Evolutionary conservation across 1,284 basidiomycete species (phyloP).

Genomic region (Vanrija pseudolonga): DNA sequence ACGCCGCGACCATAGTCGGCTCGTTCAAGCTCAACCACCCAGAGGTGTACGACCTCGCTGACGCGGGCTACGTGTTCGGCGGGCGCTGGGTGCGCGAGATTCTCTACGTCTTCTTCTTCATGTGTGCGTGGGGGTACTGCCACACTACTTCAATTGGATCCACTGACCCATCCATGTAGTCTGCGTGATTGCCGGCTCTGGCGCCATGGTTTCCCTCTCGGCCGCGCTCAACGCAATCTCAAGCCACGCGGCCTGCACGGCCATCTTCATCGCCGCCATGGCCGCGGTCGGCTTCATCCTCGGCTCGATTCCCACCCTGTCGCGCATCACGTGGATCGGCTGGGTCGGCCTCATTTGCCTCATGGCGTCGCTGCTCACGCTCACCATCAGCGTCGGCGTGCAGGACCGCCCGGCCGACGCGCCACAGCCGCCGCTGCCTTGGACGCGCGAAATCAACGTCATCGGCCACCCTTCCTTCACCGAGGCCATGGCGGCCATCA

Average conservation of each 20-base stretch:
- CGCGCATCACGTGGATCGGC: background rate
- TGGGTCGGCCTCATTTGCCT: background rate
- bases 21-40: slow-evolving; percentile 18
- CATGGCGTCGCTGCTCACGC: background rate
- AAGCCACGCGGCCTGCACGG: background rate
- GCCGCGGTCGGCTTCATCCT: background rate
- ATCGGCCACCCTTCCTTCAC: slow-evolving; percentile 25
- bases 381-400: background rate
- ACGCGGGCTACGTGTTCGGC: slow-evolving; percentile 16
- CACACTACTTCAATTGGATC: background rate
- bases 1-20: slow-evolving; percentile 5
- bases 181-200: background rate
- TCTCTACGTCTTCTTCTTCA: background rate
- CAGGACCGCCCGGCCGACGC: background rate
- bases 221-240: background rate
- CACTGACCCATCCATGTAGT: too few species aligned
- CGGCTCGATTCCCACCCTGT: background rate
- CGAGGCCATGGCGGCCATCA: slow-evolving; percentile 29
- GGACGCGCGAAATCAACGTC: slow-evolving; percentile 21
- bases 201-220: background rate
- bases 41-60: slow-evolving; percentile 20
- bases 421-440: background rate
- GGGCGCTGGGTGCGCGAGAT: background rate
- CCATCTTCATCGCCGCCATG: background rate
- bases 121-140: background rate